phyloP scores from a whole-genome alignment of 495 filamentous ascomycete genomes.

The Hapsidospora chrysogenum region DNA sequence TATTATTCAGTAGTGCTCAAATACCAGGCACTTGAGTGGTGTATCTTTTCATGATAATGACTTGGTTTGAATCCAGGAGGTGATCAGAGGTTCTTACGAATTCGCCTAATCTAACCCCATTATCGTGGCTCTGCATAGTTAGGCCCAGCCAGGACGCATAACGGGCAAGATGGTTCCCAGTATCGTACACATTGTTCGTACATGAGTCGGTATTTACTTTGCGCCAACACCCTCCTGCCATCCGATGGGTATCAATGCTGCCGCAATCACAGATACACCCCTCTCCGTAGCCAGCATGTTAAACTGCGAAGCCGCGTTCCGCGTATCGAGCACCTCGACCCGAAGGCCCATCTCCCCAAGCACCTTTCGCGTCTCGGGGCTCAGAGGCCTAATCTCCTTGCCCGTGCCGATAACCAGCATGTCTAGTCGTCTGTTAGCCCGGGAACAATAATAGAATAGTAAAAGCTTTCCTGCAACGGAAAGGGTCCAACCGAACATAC shows the following conservation, averaged over 20 bases:
- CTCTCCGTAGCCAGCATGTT: constrained; percentile 76
- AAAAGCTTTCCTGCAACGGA: too few species aligned
- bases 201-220: background rate
- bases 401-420: constrained; percentile 78
- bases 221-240: constrained; percentile 43
- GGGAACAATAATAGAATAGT: constrained; percentile 3
- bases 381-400: constrained; percentile 51
- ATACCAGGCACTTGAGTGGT: too few species aligned
- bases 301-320: constrained; percentile 85
- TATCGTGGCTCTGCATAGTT: too few species aligned
- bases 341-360: constrained; percentile 69
- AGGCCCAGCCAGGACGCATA: too few species aligned
- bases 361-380: constrained; percentile 50
- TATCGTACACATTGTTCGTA: background rate
- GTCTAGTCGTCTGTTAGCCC: constrained; percentile 35
- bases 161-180: too few species aligned
- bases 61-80: too few species aligned
- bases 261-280: constrained; percentile 64
- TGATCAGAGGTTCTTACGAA: too few species aligned
- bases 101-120: too few species aligned
- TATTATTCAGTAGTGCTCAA: too few species aligned
- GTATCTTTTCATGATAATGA: too few species aligned
- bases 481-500: constrained; percentile 30
- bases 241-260: constrained; percentile 74
- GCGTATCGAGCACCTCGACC: constrained; percentile 79